Evolutionary conservation across 2,329 filamentous ascomycete species (phyloP), one percentile per base, ranked within the genome.

Genomic region (Colletotrichum zoysiae): DNA sequence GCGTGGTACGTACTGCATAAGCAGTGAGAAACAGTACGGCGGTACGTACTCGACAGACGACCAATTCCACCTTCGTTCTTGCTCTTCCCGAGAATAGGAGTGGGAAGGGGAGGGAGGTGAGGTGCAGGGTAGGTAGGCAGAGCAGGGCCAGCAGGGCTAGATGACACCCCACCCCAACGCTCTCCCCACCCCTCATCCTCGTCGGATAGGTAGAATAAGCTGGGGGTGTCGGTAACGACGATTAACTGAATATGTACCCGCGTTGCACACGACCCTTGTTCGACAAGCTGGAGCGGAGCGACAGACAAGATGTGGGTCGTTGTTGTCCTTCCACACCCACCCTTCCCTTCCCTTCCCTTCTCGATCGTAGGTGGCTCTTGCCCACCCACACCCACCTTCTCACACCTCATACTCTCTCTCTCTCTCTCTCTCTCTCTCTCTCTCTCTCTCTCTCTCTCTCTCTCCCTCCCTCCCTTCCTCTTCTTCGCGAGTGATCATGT

Each of bases 131-230:
- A 35, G 26, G 3, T 30, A 30, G 30, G 30, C 30, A 30, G 30
- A 30, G 48, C 60, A 63, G 35, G 69, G 51, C 67, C 51, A 60
- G 65, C 67, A 69, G 65, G 69, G 69, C 69, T 71, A 64, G 55
- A 64, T 50, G 16, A 9, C 46, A 71, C 69, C 66, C 69, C 61
- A 66, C 38, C 23, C 44, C 48, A 26, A 42, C n/a, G 38, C 35
- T 30, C n/a, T 35, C 18, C 3, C 20, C 56, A 46, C 62, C 62
- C 56, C 50, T 33, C 7, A 12, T n/a, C 40, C n/a, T n/a, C n/a
- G n/a, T n/a, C n/a, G n/a, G n/a, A n/a, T n/a, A n/a, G n/a, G n/a
- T n/a, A n/a, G 7, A 35, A 57, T 20, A 11, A 30, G 23, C 18
- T 2, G 30, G 57, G 57, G 16, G 57, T 60, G 42, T 18, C 0